Evolutionary conservation across 768 basidiomycete genomes (phyloP), one percentile per base, ranked within the genome.

Genomic region (Filobasidium floriforme): DNA sequence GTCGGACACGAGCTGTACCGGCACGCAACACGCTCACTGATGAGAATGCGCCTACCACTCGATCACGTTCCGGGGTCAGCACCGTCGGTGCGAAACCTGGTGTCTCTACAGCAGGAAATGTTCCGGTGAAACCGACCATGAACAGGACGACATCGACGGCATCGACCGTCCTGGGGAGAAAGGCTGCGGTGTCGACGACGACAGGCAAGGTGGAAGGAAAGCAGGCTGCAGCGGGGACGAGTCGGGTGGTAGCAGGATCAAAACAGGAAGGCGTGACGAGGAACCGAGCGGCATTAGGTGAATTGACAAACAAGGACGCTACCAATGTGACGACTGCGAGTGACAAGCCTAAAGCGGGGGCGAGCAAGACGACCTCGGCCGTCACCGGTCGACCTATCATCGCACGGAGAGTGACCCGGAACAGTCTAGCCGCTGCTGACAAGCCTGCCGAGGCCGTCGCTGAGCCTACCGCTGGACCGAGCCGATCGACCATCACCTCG

Each of bases 21-120:
- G 26, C 51, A 10, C 65, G 65, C n/a, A 61, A 46, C 7, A 44
- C 59, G 14, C 32, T 66, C 41, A 61, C 65, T 2, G 65, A 66
- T 41, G 65, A 66, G 52, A 66, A 66, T 40, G 61, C 70, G n/a
- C 46, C 68, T 71, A 71, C 60, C 69, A 71, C 24, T 72, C 76
- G 52, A 69, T 66, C 46, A 71, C 73, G 60, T 22, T 18, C 54
- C 4, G 54, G 44, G 41, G 46, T 57, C n/a, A 41, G 32, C 32
- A 9, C 62, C 52, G 57, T 49, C 22, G 43, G n/a, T 49, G 44
- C 44, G 28, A 65, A 57, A 15, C 57, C 63, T 5, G 59, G 64
- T 24, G 28, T 46, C 22, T 24, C 59, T 18, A 37, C 32, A 37
- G 32, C 32, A 37, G n/a, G 26, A 28, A 49, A 41, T 22, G 41